A percentile compares a stretch with the other conserved stretches of the same genome.
Conservation (phyloP, 1,284 basidiomycete genomes). For the Ustilago cynodontis region DNA sequence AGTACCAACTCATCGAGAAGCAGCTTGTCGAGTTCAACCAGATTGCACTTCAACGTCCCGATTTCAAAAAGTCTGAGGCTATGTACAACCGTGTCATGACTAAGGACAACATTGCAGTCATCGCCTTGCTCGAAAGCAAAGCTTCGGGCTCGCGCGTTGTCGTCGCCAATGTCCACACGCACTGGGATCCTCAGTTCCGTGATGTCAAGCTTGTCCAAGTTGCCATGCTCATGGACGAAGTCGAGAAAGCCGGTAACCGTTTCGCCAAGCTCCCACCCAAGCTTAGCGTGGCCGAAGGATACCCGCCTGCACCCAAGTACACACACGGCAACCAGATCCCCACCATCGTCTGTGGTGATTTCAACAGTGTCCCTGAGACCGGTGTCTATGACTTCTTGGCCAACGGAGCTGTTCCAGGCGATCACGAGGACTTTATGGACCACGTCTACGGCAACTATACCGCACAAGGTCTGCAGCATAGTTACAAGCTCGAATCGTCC, state of each 20-base stretch:
- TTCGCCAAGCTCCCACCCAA: slow-evolving; percentile 88
- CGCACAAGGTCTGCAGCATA: slow-evolving; percentile 85
- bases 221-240: slow-evolving; percentile 90
- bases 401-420: slow-evolving; percentile 75
- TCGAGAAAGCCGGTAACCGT: slow-evolving; percentile 86
- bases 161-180: slow-evolving; percentile 90
- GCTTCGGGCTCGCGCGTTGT: slow-evolving; percentile 87
- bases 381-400: slow-evolving; percentile 94
- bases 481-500: slow-evolving; percentile 84
- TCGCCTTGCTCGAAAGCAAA: slow-evolving; percentile 87
- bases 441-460: slow-evolving; percentile 94
- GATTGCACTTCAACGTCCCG: slow-evolving; percentile 89
- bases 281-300: slow-evolving; percentile 69
- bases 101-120: slow-evolving; percentile 92
- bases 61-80: slow-evolving; percentile 98
- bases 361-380: slow-evolving; percentile 87
- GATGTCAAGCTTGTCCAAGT: slow-evolving; percentile 98
- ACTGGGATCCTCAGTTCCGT: slow-evolving; percentile 91
- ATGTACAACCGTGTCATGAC: slow-evolving; percentile 99
- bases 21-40: slow-evolving; percentile 95
- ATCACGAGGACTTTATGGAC: slow-evolving; percentile 92
- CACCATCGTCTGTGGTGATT: slow-evolving; percentile 90
- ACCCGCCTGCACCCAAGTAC: slow-evolving; percentile 76
- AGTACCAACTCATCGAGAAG: slow-evolving; percentile 92
- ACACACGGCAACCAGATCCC: slow-evolving; percentile 89